A percentile compares a stretch with the other conserved stretches of the same genome.
Conservation (phyloP, 768 basidiomycete species). For the Flagelloscypha sp. region DNA sequence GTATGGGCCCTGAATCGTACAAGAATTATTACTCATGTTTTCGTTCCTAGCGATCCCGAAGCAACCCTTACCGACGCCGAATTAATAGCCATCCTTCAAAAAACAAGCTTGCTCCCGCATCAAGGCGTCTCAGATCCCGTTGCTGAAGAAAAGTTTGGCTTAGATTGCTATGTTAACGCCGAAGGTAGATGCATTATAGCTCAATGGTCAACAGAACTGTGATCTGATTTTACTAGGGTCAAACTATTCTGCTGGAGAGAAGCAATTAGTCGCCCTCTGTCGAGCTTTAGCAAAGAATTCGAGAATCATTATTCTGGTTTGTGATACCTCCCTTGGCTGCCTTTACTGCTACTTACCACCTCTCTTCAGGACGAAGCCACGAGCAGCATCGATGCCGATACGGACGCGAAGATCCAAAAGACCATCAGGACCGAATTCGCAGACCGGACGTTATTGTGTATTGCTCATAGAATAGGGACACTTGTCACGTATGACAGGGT, state of each 20-base stretch:
- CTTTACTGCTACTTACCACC: background rate
- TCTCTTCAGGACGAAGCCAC: slow-evolving; percentile 57
- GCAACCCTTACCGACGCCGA: slow-evolving; percentile 47
- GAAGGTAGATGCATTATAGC: slow-evolving; percentile 34
- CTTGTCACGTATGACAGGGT: slow-evolving; percentile 64
- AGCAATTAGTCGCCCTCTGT: slow-evolving; percentile 54
- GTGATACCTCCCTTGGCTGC: background rate
- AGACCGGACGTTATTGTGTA: slow-evolving; percentile 44
- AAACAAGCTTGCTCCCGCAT: slow-evolving; percentile 51
- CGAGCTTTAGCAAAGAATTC: slow-evolving; percentile 56
- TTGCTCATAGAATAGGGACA: slow-evolving; percentile 52
- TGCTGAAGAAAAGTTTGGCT: slow-evolving; percentile 59
- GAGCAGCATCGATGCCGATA: slow-evolving; percentile 53
- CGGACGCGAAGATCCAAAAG: slow-evolving; percentile 51
- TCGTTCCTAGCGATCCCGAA: slow-evolving; percentile 64
- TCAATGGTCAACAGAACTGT: background rate
- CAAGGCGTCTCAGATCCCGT: slow-evolving; percentile 35
- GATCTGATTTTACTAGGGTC: slow-evolving; percentile 26
- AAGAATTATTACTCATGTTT: slow-evolving; percentile 39
- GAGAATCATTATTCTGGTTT: slow-evolving; percentile 46
- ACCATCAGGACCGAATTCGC: slow-evolving; percentile 59
- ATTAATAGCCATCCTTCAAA: slow-evolving; percentile 50
- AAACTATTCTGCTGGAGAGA: slow-evolving; percentile 63
- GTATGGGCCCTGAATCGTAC: slow-evolving; percentile 17
- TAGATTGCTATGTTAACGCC: slow-evolving; percentile 52